Base-by-base conservation (phyloP, 176 grass and related monocot genomes). In the Ananas comosus region DNA sequence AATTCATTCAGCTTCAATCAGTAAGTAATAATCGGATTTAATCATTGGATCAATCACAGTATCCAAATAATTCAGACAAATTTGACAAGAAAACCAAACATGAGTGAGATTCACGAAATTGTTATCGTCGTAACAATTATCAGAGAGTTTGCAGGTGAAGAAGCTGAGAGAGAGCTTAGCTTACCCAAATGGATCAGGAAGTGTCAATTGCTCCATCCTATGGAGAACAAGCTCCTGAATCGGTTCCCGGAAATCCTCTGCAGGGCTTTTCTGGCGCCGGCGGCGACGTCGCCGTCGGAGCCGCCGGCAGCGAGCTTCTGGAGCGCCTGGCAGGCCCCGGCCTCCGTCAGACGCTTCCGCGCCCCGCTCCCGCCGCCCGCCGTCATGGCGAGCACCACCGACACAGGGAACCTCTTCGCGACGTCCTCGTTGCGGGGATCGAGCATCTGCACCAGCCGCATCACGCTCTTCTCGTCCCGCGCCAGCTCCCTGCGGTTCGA, bases 221-320 rank as follows among this genome's bases (percentile, higher is more conserved):
- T 70, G 16, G 83, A 87, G 70, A 90, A 83, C 63, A 96, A 80
- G 76, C 70, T 81, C 69, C 87, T 96, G 50, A 96, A 76, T 16
- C 91, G 80, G 69, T 74, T 87, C 13, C 81, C 74, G 27, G 84
- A 83, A 68, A 96, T 81, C 80, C 81, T 87, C 64, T 96, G 91
- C 79, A 96, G 80, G 68, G 91, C 91, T 76, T 90, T 96, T 72
- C 90, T 96, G 48, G 87, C 87, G 53, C 84, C 87, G 61, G 81
- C 87, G 53, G 81, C 66, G 8, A 96, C 91, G 51, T 96, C 81
- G 1, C 75, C 73, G 68, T 96, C 91, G 1, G 25, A 79, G 1
- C 72, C 70, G 68, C 90, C 91, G 1, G 25, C 25, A 48, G 87
- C 81, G 33, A 96, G 67, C 56, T 85, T 89, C 76, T 85, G 91